A percentile compares a stretch with the other conserved stretches of the same genome.
Evolutionary conservation across 768 basidiomycete genomes (phyloP).

Genomic region (Podaxis mareebaensis): DNA sequence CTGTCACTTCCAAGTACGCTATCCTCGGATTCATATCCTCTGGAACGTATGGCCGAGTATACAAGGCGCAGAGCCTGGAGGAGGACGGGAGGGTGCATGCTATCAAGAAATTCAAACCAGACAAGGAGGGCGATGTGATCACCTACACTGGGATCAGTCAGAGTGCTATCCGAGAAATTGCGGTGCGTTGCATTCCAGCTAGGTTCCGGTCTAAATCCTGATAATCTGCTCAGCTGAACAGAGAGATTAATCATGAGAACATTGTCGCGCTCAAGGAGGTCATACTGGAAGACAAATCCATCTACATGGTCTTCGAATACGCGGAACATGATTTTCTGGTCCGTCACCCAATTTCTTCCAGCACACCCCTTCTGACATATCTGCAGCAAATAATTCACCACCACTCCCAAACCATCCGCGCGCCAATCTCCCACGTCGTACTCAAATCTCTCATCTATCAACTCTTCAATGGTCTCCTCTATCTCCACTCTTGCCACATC

Average conservation of each 20-base stretch:
- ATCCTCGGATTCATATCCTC: constrained; percentile 98
- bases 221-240: constrained; percentile 63
- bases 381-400: constrained; percentile 97
- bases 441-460: constrained; percentile 95
- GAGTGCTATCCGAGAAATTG: constrained; percentile 95
- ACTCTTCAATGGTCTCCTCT: constrained; percentile 90
- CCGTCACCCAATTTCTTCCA: constrained; percentile 27
- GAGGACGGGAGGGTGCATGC: constrained; percentile 77
- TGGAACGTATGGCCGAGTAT: constrained; percentile 97
- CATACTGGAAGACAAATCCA: constrained; percentile 96
- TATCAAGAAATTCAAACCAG: constrained; percentile 99
- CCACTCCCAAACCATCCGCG: constrained; percentile 87
- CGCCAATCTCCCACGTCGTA: constrained; percentile 70
- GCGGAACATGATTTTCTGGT: constrained; percentile 98
- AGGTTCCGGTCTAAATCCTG: not conserved
- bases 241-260: constrained; percentile 90
- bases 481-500: constrained; percentile 93
- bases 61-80: constrained; percentile 86
- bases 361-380: not conserved
- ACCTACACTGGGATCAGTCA: constrained; percentile 98
- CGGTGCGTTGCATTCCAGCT: constrained; percentile 51
- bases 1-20: constrained; percentile 79
- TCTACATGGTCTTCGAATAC: constrained; percentile 99
- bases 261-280: constrained; percentile 91
- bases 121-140: constrained; percentile 95